Conservation (phyloP, 2,329 filamentous ascomycete genomes). For the Tolypocladium inflatum region DNA sequence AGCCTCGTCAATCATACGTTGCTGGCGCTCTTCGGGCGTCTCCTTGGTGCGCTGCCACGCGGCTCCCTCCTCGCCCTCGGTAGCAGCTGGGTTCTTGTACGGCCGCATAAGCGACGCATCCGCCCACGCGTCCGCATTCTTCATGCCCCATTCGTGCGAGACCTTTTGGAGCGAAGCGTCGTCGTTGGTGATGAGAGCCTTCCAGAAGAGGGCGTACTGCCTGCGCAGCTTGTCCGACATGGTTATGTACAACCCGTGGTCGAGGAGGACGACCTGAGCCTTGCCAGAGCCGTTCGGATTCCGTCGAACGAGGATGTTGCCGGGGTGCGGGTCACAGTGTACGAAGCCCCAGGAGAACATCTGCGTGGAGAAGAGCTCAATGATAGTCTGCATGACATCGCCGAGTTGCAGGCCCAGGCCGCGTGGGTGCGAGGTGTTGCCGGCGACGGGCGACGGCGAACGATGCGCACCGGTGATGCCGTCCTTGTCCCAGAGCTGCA, state of each 20-base stretch:
- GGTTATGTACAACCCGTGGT: conserved; percentile 60
- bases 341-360: conserved; percentile 64
- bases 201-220: conserved; percentile 50
- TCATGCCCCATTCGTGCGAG: conserved; percentile 52
- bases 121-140: conserved; percentile 56
- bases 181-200: conserved; percentile 56
- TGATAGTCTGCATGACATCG: conserved; percentile 58
- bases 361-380: conserved; percentile 59
- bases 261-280: conserved; percentile 55
- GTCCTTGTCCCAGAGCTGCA: conserved; percentile 58
- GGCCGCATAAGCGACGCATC: conserved; percentile 56
- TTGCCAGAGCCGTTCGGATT: conserved; percentile 28
- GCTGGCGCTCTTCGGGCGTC: conserved; percentile 52
- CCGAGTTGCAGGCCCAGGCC: conserved; percentile 53
- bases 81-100: conserved; percentile 31
- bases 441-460: conserved; percentile 35
- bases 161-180: conserved; percentile 49
- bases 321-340: conserved; percentile 59
- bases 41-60: conserved; percentile 29
- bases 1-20: conserved; percentile 46
- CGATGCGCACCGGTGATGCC: conserved; percentile 33
- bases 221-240: conserved; percentile 55
- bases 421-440: not conserved
- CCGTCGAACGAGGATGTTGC: conserved; percentile 58
- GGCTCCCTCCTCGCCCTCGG: conserved; percentile 14